Conservation (phyloP, 208 protist species). For the Acanthamoeba divionensis region DNA sequence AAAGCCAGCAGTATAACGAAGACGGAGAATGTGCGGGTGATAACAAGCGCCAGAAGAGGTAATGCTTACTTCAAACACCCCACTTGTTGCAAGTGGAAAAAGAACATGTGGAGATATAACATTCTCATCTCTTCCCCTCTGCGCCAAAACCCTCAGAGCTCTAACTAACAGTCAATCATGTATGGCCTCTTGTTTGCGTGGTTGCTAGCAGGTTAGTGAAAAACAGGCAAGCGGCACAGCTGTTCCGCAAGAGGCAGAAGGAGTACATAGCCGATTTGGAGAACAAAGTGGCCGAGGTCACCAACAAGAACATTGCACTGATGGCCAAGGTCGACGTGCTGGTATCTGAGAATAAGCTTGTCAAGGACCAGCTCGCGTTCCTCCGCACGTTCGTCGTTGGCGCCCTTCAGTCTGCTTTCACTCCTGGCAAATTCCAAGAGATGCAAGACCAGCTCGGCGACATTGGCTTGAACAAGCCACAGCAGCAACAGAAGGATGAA, state of each 20-base stretch:
- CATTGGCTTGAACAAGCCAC: background rate
- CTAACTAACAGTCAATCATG: too few relatives aligned
- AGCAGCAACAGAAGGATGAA: background rate
- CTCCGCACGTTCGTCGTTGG: slow-evolving; percentile 26
- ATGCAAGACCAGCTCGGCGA: slow-evolving; percentile 26
- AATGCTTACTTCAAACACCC: too few relatives aligned
- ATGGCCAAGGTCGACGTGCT: slow-evolving; percentile 49
- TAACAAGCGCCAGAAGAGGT: slow-evolving; percentile 35
- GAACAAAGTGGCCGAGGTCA: slow-evolving; percentile 38
- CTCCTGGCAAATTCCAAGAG: background rate
- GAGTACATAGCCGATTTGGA: slow-evolving; percentile 24
- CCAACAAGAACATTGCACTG: slow-evolving; percentile 15
- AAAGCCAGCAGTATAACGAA: background rate
- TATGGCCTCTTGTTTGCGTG: too few relatives aligned
- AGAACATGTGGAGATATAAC: too few relatives aligned
- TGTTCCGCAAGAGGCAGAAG: slow-evolving; percentile 45
- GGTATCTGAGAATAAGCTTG: slow-evolving; percentile 12
- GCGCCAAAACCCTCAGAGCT: too few relatives aligned
- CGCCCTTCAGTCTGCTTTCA: background rate
- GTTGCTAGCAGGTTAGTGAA: background rate
- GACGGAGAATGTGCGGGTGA: background rate
- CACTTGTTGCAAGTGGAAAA: too few relatives aligned
- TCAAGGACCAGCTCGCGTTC: slow-evolving; percentile 39
- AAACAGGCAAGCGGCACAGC: slow-evolving; percentile 46
- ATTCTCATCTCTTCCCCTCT: too few relatives aligned